Percentiles rank a stretch among this genome's conserved stretches.
Conservation (phyloP, 2,329 filamentous ascomycete species). For the Fusarium sp. region DNA sequence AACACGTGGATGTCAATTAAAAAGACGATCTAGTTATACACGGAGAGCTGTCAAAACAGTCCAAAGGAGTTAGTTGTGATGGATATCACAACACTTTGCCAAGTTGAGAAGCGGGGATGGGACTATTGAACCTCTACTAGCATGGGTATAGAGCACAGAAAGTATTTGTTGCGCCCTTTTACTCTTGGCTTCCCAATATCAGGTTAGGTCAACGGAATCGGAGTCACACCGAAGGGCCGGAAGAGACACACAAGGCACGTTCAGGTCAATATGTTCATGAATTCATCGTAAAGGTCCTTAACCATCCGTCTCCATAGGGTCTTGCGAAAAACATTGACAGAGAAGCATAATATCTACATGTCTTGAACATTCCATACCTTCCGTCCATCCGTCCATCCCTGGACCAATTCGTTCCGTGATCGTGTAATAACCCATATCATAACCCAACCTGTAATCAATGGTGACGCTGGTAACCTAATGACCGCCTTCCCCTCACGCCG, state of each 20-base stretch:
- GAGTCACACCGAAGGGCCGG: neutral
- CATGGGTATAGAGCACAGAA: slow-evolving; percentile 9
- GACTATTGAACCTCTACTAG: slow-evolving; percentile 10
- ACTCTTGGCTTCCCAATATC: neutral
- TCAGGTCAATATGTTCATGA: slow-evolving; percentile 22
- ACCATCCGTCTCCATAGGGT: neutral
- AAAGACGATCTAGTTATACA: neutral
- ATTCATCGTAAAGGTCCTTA: slow-evolving; percentile 20
- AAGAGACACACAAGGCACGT: neutral
- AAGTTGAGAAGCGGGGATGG: slow-evolving; percentile 10
- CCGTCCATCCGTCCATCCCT: neutral
- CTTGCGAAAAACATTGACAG: slow-evolving; percentile 15
- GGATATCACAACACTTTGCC: neutral
- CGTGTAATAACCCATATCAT: slow-evolving; percentile 8
- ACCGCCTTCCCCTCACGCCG: slow-evolving; percentile 21
- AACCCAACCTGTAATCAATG: slow-evolving; percentile 12
- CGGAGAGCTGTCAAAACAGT: neutral
- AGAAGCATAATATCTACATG: slow-evolving; percentile 25
- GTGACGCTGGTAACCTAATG: slow-evolving; percentile 12
- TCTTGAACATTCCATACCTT: neutral
- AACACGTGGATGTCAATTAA: slow-evolving; percentile 24
- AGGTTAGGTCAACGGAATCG: neutral
- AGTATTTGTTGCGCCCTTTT: neutral
- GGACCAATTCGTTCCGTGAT: neutral
- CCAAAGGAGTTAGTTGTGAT: neutral